Evolutionary conservation across 1,284 basidiomycete genomes (phyloP).

Genomic region (Cutaneotrichosporon spelunceum): DNA sequence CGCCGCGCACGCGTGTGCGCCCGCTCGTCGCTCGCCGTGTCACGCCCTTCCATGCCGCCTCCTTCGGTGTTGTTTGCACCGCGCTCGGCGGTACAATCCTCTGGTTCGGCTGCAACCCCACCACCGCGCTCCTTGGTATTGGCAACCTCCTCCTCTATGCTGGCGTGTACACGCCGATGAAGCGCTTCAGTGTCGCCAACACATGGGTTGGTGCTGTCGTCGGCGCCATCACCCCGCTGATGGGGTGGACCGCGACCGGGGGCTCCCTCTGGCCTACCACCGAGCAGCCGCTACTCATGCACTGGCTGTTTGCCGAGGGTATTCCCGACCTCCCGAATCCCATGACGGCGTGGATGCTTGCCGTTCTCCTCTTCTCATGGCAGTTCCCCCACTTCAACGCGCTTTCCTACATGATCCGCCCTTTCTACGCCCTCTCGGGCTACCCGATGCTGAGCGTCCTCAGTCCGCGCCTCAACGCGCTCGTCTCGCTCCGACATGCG

Average conservation of each 20-base stretch:
- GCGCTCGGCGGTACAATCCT: slow-evolving; percentile 73
- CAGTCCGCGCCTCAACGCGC: slow-evolving; percentile 73
- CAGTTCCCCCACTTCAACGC: slow-evolving; percentile 99
- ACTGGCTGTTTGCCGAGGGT: slow-evolving; percentile 28
- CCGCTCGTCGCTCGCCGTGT: slow-evolving; percentile 84
- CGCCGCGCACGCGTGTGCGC: slow-evolving; percentile 81
- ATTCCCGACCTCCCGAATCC: slow-evolving; percentile 57
- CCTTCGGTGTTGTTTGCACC: slow-evolving; percentile 73
- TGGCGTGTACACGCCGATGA: slow-evolving; percentile 88
- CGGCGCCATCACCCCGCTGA: slow-evolving; percentile 87
- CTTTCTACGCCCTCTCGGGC: slow-evolving; percentile 87
- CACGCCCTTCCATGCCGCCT: slow-evolving; percentile 75
- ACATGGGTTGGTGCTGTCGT: slow-evolving; percentile 96
- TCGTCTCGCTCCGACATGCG: slow-evolving; percentile 82
- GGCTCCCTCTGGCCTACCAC: slow-evolving; percentile 68
- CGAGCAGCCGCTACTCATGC: slow-evolving; percentile 56
- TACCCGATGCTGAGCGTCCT: slow-evolving; percentile 90
- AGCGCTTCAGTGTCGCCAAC: slow-evolving; percentile 82
- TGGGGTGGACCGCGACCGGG: slow-evolving; percentile 97
- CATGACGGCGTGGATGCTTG: slow-evolving; percentile 70
- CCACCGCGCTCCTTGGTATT: slow-evolving; percentile 77
- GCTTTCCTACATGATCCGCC: slow-evolving; percentile 80
- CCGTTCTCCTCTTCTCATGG: slow-evolving; percentile 87
- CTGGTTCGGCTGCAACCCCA: slow-evolving; percentile 81
- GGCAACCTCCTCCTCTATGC: slow-evolving; percentile 88